Base-by-base conservation (phyloP, 495 filamentous ascomycete species). In the Parathielavia appendiculata region DNA sequence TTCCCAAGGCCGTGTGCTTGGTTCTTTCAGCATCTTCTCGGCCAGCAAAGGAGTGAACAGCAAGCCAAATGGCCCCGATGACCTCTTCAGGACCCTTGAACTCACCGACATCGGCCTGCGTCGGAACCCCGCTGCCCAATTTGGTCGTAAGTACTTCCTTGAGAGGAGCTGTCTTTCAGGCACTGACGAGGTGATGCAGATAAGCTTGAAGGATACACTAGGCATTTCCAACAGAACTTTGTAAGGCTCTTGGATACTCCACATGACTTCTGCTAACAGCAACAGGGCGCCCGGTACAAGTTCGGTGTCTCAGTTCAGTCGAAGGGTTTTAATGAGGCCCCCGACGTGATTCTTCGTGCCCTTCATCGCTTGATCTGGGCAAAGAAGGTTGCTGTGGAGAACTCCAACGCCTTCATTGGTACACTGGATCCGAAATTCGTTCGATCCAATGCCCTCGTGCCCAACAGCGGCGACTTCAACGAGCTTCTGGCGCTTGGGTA, bases 231-330 rank as follows among this genome's bases (percentile, higher is more conserved):
- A 1, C 79, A 80, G 11, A 95, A 92, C 69, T 89, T 81, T 69
- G 87, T 90, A 72, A 71, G 84, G 36, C 23, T 17, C 20, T 39
- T 40, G 0, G 14, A 44, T 17, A 51, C 62, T 1, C 23, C 22
- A 26, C 36, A 26, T 35, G 3, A 51, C 9, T 22, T 43, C 43
- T 36, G 58, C 70, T 38, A 66, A 53, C 23, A 52, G n/a, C 20
- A 58, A 32, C 60, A 91, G 84, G 91, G 91, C 0, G 87, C 88
- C 51, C 86, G 85, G 0, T 95, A 96, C 66, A 92, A 95, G 60
- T 95, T 86, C 60, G 80, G 88, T 13, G 88, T 90, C 1, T 71
- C 79, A 7, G 84, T 89, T 4, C 72, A 83, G 11, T 86, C 86
- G 0, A 81, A 70, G 45, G 74, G 73, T 3, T 92, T 95, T 56